Conservation (phyloP, 208 protist species). For the Trypanosomatidae sp. region DNA sequence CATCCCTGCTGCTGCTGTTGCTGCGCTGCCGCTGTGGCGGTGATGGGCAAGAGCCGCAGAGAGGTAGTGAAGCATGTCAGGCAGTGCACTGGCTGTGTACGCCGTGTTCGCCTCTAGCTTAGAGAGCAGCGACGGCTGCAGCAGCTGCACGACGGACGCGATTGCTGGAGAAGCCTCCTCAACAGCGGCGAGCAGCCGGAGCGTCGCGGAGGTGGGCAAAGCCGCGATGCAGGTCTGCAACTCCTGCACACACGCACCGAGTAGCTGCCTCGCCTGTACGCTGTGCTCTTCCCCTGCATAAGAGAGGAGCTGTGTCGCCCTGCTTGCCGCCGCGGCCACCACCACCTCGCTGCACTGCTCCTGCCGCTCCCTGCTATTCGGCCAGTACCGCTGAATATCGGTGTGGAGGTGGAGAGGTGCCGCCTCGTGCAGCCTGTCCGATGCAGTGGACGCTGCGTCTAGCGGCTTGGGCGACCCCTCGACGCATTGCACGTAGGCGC, state of each 20-base stretch:
- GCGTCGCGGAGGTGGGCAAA: constrained; percentile 1
- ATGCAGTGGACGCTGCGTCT: neutral
- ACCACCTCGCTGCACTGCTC: constrained; percentile 7
- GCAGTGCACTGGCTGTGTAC: constrained; percentile 6
- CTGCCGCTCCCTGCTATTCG: constrained; percentile 1
- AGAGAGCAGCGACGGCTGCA: constrained; percentile 10
- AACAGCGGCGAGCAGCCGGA: constrained; percentile 14
- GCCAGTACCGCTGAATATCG: constrained; percentile 15
- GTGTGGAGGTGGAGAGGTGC: neutral
- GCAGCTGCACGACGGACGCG: neutral
- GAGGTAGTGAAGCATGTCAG: constrained; percentile 16
- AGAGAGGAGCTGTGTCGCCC: neutral
- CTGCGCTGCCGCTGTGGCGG: no score
- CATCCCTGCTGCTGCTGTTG: neutral
- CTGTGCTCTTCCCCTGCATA: no score
- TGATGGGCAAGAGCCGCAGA: neutral
- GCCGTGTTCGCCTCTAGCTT: constrained; percentile 17
- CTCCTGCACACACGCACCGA: constrained; percentile 16
- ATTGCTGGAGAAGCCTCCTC: constrained; percentile 9
- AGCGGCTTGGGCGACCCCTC: neutral
- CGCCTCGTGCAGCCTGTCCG: neutral
- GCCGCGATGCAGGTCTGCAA: neutral
- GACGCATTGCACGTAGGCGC: constrained; percentile 9
- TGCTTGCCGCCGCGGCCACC: neutral
- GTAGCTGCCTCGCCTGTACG: no score